Evolutionary conservation across 306 rosid species (phyloP).

Genomic region (Luffa aegyptiaca): DNA sequence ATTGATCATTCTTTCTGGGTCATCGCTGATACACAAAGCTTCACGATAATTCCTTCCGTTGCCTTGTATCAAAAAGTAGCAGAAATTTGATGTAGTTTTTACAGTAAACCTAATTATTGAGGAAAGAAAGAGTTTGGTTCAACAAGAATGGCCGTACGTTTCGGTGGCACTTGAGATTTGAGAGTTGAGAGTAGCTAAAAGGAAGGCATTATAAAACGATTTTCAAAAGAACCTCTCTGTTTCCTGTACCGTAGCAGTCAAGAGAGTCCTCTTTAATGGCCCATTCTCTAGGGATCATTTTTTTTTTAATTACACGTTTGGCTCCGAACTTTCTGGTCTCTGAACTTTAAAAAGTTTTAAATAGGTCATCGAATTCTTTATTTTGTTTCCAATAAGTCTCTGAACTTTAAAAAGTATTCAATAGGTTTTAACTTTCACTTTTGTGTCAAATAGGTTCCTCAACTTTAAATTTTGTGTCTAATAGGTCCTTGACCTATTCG

Average conservation of each 20-base stretch:
- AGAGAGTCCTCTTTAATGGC: slow-evolving; percentile 32
- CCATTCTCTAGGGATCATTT: no score
- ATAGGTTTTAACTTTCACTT: no score
- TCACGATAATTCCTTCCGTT: not conserved
- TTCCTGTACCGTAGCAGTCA: not conserved
- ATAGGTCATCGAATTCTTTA: no score
- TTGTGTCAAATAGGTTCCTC: no score
- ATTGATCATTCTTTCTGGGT: not conserved
- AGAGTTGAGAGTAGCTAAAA: not conserved
- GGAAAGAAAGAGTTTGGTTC: not conserved
- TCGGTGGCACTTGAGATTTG: not conserved
- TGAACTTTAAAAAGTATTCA: no score
- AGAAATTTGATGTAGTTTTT: not conserved
- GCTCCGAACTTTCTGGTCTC: no score
- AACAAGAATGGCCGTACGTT: not conserved
- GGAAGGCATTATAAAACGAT: not conserved
- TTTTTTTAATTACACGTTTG: no score
- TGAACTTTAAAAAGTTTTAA: no score
- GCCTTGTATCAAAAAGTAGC: not conserved
- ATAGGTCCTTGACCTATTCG: no score
- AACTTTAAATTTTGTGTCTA: no score
- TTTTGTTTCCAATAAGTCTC: no score
- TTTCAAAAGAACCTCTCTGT: not conserved
- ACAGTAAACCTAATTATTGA: not conserved
- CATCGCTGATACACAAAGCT: not conserved